Percentiles rank a stretch among this genome's conserved stretches.
Evolutionary conservation across 257 asterid species (phyloP).

Genomic region (Lycium barbarum): DNA sequence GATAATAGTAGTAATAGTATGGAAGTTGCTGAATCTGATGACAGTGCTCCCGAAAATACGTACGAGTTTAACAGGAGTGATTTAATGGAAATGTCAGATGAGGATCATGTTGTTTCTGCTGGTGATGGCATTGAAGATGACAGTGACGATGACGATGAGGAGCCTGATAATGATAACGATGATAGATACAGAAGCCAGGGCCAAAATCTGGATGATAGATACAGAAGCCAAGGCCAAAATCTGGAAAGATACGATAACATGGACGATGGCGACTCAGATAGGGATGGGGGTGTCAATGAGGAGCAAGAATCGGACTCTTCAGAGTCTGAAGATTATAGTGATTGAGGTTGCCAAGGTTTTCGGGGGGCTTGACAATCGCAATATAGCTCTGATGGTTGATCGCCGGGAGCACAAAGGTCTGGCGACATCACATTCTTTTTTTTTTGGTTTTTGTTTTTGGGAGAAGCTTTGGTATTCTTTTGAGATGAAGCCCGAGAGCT

Average conservation of each 20-base stretch:
- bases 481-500: conserved; percentile 9
- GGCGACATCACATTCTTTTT: neutral
- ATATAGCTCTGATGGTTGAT: neutral
- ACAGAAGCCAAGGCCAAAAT: conserved; percentile 31
- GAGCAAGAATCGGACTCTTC: conserved; percentile 63
- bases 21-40: conserved; percentile 65
- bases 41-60: conserved; percentile 42
- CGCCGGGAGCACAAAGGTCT: neutral
- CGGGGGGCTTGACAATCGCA: neutral
- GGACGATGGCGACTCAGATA: conserved; percentile 50
- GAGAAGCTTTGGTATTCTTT: conserved; percentile 30
- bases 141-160: conserved; percentile 45
- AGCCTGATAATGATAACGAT: conserved; percentile 39
- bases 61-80: conserved; percentile 49
- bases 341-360: conserved; percentile 44
- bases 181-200: conserved; percentile 17
- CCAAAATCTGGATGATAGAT: conserved; percentile 20
- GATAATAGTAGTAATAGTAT: conserved; percentile 57
- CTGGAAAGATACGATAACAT: conserved; percentile 37
- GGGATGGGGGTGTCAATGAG: conserved; percentile 36
- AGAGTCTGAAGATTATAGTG: conserved; percentile 73
- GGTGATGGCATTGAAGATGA: conserved; percentile 46
- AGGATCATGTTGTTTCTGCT: conserved; percentile 39
- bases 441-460: neutral
- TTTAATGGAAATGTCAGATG: conserved; percentile 66